These are phyloP conservation scores for Xylaria sp. DNA, from an alignment of 2,329 filamentous ascomycete genomes.

Conservation along the genomic window DNA sequence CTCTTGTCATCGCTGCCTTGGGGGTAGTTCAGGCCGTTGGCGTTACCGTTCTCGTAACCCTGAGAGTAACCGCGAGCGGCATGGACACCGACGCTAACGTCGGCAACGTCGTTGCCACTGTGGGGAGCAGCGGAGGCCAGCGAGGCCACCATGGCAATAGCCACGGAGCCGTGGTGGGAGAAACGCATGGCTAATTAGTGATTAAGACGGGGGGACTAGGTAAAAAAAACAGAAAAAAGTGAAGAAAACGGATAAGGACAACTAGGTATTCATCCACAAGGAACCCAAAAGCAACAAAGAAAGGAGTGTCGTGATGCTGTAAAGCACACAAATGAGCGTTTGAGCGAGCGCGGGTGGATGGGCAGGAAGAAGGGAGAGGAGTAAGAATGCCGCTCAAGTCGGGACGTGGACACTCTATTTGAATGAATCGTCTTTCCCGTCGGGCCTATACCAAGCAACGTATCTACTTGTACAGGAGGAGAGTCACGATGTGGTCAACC, in stretches of 20 bases:
- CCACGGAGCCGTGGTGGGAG: conserved; percentile 28
- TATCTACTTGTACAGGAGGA: not conserved
- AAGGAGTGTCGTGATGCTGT: conserved; percentile 23
- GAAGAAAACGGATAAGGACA: conserved; percentile 22
- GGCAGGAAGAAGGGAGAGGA: conserved; percentile 1
- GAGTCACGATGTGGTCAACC: not conserved
- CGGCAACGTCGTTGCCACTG: conserved; percentile 3
- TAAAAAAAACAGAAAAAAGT: conserved; percentile 25
- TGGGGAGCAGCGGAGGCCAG: conserved; percentile 26
- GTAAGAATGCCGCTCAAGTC: conserved; percentile 9
- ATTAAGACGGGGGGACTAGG: conserved; percentile 24
- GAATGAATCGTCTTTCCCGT: conserved; percentile 5
- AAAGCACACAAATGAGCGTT: conserved; percentile 28
- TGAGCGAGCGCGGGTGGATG: conserved; percentile 26
- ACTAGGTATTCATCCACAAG: too few relatives aligned
- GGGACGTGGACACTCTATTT: conserved; percentile 26
- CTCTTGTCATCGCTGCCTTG: not conserved
- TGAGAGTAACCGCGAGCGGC: not conserved
- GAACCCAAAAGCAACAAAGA: not conserved
- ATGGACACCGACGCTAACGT: not conserved
- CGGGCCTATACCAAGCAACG: not conserved
- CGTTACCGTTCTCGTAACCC: not conserved
- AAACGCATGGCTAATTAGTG: conserved; percentile 27
- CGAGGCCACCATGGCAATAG: conserved; percentile 29
- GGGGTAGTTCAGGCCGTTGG: not conserved